Percentiles rank a stretch among this genome's conserved stretches.
phyloP scores from a whole-genome alignment of 2,329 filamentous ascomycete genomes.

The Monosporascus sp. region DNA sequence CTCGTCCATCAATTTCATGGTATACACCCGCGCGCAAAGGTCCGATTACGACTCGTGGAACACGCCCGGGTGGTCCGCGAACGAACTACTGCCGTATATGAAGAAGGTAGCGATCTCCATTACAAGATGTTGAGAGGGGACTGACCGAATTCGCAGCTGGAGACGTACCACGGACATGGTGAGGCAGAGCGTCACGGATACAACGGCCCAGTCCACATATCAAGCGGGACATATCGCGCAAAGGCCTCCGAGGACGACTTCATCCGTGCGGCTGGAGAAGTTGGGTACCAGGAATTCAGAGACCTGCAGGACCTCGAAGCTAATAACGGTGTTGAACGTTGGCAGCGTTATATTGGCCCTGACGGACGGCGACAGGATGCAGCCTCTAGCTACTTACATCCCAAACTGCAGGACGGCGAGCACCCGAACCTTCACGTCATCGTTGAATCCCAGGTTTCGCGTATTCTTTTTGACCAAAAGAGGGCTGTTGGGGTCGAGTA shows the following conservation, averaged over 20 bases:
- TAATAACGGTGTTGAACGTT: conserved; percentile 10
- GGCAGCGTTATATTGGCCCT: conserved; percentile 9
- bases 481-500: conserved; percentile 3
- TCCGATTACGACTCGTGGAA: conserved; percentile 18
- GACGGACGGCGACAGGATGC: conserved; percentile 46
- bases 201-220: conserved; percentile 36
- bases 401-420: conserved; percentile 35
- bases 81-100: conserved; percentile 39
- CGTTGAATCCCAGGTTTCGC: conserved; percentile 41
- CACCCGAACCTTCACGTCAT: conserved; percentile 48
- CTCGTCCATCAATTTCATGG: conserved; percentile 40
- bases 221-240: not conserved
- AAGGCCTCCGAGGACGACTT: conserved; percentile 37
- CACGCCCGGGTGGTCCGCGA: conserved; percentile 12
- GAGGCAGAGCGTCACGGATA: conserved; percentile 43
- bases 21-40: conserved; percentile 22
- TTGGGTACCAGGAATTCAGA: conserved; percentile 45
- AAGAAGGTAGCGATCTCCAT: conserved; percentile 31
- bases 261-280: conserved; percentile 37
- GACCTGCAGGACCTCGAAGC: conserved; percentile 47
- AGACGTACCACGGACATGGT: conserved; percentile 49
- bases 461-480: conserved; percentile 1
- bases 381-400: conserved; percentile 46
- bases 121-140: not conserved
- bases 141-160: conserved; percentile 30